These are phyloP conservation scores for Antitrichia curtipendula DNA, from an alignment of 225 moss, liverwort and hornwort genomes.

Conservation along the genomic window DNA sequence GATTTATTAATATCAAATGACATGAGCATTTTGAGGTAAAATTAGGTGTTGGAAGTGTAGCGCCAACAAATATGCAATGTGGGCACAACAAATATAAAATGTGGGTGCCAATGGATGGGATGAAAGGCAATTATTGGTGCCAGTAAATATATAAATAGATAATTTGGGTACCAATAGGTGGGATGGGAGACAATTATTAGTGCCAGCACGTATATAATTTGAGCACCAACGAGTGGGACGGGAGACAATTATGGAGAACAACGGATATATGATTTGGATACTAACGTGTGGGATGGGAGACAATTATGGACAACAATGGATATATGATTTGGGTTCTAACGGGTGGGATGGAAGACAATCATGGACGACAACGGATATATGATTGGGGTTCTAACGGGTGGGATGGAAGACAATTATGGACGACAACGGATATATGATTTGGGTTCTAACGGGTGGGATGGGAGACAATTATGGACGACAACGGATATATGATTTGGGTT, in stretches of 20 bases:
- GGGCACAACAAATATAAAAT: neutral
- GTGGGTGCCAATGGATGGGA: neutral
- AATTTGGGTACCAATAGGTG: no score
- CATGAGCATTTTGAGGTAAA: neutral
- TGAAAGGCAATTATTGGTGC: neutral
- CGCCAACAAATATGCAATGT: accelerated
- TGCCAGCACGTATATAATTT: no score
- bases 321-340: neutral
- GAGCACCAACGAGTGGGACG: neutral
- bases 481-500: no score
- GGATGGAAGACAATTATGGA: no score
- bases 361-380: accelerated
- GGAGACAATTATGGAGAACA: no score
- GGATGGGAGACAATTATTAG: no score
- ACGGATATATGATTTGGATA: neutral
- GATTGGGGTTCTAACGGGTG: neutral
- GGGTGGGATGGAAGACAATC: neutral
- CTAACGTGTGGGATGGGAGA: no score
- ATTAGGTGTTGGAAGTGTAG: neutral
- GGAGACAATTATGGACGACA: no score
- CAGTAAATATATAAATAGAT: no score
- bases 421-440: no score
- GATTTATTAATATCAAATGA: accelerated
- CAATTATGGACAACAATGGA: neutral
- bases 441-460: neutral